Percentiles rank a stretch among this genome's conserved stretches.
Conservation (phyloP, 2,329 filamentous ascomycete species). For the Corinectria fuckeliana region DNA sequence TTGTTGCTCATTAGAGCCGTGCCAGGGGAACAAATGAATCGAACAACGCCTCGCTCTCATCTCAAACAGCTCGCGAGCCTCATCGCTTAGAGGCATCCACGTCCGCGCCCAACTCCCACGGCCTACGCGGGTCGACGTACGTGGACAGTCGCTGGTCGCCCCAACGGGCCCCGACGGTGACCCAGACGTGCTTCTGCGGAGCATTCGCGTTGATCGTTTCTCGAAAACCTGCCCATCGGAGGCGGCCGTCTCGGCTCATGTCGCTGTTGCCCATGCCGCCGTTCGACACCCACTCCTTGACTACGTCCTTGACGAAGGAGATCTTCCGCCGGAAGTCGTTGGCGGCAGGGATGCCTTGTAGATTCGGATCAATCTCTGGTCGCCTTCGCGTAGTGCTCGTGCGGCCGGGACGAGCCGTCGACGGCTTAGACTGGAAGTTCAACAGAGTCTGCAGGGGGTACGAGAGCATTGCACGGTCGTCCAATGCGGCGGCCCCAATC, state of each 20-base stretch:
- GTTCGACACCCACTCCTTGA: constrained; percentile 74
- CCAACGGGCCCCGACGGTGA: constrained; percentile 68
- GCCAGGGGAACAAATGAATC: constrained; percentile 30
- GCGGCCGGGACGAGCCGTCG: constrained; percentile 48
- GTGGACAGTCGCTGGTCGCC: constrained; percentile 64
- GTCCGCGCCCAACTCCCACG: constrained; percentile 61
- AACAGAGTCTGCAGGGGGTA: constrained; percentile 77
- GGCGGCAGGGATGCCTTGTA: constrained; percentile 70
- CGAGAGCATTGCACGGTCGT: constrained; percentile 73
- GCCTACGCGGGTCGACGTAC: constrained; percentile 61
- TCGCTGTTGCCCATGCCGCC: constrained; percentile 73
- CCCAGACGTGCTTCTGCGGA: constrained; percentile 71
- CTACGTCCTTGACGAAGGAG: constrained; percentile 71
- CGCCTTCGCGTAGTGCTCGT: constrained; percentile 59
- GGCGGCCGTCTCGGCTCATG: constrained; percentile 60
- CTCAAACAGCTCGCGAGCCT: constrained; percentile 12
- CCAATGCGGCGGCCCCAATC: constrained; percentile 73
- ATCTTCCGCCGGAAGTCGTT: constrained; percentile 79
- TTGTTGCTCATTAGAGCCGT: constrained; percentile 36
- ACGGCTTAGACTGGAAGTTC: constrained; percentile 64
- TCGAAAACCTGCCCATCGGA: constrained; percentile 65
- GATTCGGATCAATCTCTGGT: constrained; percentile 65
- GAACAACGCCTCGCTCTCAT: constrained; percentile 34
- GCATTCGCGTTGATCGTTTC: constrained; percentile 59
- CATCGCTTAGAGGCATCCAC: constrained; percentile 49